phyloP scores from a whole-genome alignment of 257 asterid species.

The Ligustrum vulgare region DNA sequence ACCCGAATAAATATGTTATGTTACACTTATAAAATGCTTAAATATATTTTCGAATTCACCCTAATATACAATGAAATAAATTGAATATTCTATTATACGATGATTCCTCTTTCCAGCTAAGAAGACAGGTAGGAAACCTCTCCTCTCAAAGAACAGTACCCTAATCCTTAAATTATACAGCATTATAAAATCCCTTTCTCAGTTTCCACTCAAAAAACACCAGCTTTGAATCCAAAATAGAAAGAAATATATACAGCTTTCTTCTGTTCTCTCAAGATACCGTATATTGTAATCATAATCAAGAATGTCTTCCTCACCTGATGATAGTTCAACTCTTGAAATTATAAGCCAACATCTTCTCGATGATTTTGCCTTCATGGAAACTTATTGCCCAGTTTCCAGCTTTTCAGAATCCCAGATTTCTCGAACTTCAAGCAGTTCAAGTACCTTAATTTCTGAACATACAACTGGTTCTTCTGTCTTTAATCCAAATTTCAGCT shows the following conservation, averaged over 20 bases:
- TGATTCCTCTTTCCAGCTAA: constrained; percentile 37
- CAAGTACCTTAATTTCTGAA: constrained; percentile 31
- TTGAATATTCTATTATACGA: constrained; percentile 6
- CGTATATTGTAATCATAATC: neutral
- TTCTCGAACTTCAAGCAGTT: constrained; percentile 43
- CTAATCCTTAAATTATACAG: neutral
- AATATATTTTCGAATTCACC: too few species aligned
- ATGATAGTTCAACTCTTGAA: constrained; percentile 61
- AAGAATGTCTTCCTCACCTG: constrained; percentile 45
- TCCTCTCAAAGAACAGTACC: neutral
- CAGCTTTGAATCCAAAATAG: neutral
- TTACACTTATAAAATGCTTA: too few species aligned
- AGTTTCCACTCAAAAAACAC: constrained; percentile 46
- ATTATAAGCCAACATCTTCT: constrained; percentile 70
- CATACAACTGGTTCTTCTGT: constrained; percentile 23
- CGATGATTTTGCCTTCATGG: constrained; percentile 57
- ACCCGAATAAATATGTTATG: too few species aligned
- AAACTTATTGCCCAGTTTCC: constrained; percentile 30
- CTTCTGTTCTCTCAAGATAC: neutral
- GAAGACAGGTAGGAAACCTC: constrained; percentile 42
- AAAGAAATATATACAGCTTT: too few species aligned
- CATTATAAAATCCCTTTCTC: constrained; percentile 35
- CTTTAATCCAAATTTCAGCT: constrained; percentile 26
- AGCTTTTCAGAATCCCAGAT: constrained; percentile 32
- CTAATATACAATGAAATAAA: neutral